Conservation (phyloP, 805 yeast genomes). For the Ogataea trehalophila region DNA sequence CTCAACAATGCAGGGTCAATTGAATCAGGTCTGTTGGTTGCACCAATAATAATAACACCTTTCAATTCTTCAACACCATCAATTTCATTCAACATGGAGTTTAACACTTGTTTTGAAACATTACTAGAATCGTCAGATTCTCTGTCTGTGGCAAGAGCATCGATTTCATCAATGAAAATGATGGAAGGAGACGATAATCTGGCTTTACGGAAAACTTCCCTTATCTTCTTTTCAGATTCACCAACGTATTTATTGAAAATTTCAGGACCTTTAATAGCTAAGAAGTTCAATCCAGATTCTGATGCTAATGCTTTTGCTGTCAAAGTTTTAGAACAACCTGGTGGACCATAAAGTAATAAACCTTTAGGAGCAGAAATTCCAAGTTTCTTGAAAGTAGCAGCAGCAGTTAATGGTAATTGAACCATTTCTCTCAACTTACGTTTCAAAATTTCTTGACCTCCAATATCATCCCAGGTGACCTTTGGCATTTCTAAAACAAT, state of each 20-base stretch:
- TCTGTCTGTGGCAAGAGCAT: slow-evolving; percentile 81
- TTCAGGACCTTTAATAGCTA: slow-evolving; percentile 97
- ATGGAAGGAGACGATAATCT: slow-evolving; percentile 92
- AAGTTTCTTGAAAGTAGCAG: slow-evolving; percentile 65
- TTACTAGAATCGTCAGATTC: slow-evolving; percentile 56
- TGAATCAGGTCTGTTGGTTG: slow-evolving; percentile 91
- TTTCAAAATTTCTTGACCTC: slow-evolving; percentile 87
- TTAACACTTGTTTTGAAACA: slow-evolving; percentile 79
- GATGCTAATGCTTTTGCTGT: slow-evolving; percentile 95
- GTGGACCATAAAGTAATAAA: slow-evolving; percentile 91
- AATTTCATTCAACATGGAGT: slow-evolving; percentile 87
- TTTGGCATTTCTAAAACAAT: slow-evolving; percentile 92
- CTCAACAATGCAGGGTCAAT: slow-evolving; percentile 90
- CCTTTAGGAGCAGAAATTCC: slow-evolving; percentile 95
- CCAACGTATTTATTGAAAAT: slow-evolving; percentile 92
- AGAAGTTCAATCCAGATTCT: slow-evolving; percentile 87
- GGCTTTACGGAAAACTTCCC: slow-evolving; percentile 91
- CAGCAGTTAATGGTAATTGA: slow-evolving; percentile 82
- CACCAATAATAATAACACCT: slow-evolving; percentile 92
- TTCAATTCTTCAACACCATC: slow-evolving; percentile 96
- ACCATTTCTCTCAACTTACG: slow-evolving; percentile 82
- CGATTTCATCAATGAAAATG: slow-evolving; percentile 94
- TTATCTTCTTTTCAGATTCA: slow-evolving; percentile 88
- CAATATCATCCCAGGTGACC: slow-evolving; percentile 90
- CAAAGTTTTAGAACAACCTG: slow-evolving; percentile 94